These are phyloP conservation scores for Cystobasidium tubakii DNA, from an alignment of 768 basidiomycete genomes.

Conservation along the genomic window DNA sequence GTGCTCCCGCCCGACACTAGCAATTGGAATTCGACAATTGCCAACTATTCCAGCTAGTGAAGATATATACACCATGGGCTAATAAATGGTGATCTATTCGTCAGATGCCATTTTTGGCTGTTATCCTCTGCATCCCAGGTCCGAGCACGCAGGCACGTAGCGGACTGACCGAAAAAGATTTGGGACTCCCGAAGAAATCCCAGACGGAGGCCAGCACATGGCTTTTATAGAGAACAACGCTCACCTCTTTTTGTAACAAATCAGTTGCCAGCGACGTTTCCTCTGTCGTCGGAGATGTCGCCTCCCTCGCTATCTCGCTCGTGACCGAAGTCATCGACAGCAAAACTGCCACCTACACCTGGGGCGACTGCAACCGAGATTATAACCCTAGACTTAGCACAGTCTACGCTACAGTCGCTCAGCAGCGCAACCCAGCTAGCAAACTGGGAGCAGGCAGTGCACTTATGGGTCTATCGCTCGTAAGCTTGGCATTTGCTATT, in stretches of 20 bases:
- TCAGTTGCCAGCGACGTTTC: slow-evolving; percentile 15
- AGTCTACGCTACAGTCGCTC: slow-evolving; percentile 11
- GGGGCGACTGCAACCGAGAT: background rate
- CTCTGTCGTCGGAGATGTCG: slow-evolving; percentile 20
- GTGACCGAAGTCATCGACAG: background rate
- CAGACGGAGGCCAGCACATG: no score
- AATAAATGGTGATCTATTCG: background rate
- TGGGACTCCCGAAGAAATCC: background rate
- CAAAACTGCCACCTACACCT: background rate
- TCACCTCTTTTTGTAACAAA: background rate
- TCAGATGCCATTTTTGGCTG: background rate
- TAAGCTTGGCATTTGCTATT: background rate
- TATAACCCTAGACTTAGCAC: slow-evolving; percentile 10
- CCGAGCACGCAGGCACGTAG: background rate
- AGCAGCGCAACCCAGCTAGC: background rate
- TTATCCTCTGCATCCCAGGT: background rate
- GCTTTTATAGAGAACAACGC: background rate
- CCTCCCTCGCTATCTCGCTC: background rate
- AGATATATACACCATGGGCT: background rate
- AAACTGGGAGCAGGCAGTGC: background rate
- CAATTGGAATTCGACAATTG: background rate
- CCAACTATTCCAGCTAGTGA: background rate
- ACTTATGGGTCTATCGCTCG: background rate
- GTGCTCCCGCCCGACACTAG: background rate
- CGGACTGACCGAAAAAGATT: background rate